Evolutionary conservation across 768 basidiomycete species (phyloP).

Genomic region (Lentinula aciculospora): DNA sequence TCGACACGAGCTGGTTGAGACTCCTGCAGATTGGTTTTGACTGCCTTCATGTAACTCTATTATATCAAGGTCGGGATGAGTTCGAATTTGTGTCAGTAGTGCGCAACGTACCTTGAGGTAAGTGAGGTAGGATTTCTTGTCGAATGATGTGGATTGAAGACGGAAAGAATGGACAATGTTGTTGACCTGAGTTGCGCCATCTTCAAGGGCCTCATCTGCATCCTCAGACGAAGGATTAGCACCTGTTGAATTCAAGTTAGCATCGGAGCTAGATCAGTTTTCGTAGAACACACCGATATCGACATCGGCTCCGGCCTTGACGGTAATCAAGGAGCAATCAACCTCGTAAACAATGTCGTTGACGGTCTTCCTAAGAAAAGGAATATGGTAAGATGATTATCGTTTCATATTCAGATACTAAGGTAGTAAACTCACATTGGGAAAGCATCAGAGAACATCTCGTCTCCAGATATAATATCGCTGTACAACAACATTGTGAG

Average conservation of each 20-base stretch:
- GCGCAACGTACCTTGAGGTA: conserved; percentile 68
- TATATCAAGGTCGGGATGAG: neutral
- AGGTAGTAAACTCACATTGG: conserved; percentile 50
- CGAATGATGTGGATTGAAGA: conserved; percentile 73
- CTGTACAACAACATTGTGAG: conserved; percentile 65
- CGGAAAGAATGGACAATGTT: conserved; percentile 92
- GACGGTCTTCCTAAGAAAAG: conserved; percentile 55
- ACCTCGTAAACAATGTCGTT: conserved; percentile 84
- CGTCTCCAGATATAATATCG: conserved; percentile 74
- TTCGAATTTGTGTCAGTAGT: conserved; percentile 2
- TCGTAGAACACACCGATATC: conserved; percentile 72
- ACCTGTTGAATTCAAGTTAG: conserved; percentile 38
- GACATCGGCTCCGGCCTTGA: conserved; percentile 75
- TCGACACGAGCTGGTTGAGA: conserved; percentile 54
- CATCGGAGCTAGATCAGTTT: neutral
- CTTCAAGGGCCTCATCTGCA: conserved; percentile 72
- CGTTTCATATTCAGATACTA: neutral
- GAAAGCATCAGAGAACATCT: conserved; percentile 95
- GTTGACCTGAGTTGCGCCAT: conserved; percentile 74
- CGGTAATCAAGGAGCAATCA: conserved; percentile 63
- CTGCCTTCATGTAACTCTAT: conserved; percentile 89
- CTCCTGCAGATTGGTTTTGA: conserved; percentile 62
- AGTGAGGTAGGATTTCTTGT: conserved; percentile 82
- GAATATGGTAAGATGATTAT: conserved; percentile 9
- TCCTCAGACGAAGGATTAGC: conserved; percentile 94